Evolutionary conservation across 805 yeast genomes (phyloP).

Genomic region (Yarrowia sp.): DNA sequence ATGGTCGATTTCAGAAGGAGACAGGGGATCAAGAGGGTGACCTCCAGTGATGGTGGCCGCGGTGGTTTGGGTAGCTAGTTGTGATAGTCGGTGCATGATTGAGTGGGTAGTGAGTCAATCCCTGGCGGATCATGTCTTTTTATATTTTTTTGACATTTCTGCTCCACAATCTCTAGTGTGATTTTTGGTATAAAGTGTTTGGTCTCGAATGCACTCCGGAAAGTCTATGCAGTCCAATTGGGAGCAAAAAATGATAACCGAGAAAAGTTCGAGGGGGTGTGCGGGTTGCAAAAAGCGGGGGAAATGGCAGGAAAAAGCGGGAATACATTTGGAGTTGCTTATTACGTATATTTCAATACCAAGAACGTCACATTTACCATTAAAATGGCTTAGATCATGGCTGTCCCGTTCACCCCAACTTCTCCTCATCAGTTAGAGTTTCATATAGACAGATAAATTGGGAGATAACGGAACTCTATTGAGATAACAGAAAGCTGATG

Average conservation of each 20-base stretch:
- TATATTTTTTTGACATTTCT: background rate
- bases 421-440: background rate
- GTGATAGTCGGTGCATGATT: constrained; percentile 17
- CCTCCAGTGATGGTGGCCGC: constrained; percentile 20
- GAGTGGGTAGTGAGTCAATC: background rate
- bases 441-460: constrained; percentile 11
- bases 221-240: constrained; percentile 19
- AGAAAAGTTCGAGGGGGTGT: background rate
- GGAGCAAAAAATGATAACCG: constrained; percentile 37
- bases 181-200: too few species aligned
- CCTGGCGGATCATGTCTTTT: background rate
- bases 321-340: too few species aligned
- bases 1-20: constrained; percentile 25
- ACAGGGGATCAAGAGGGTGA: constrained; percentile 25
- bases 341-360: background rate
- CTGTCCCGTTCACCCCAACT: background rate
- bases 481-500: background rate
- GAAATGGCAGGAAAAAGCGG: too few species aligned
- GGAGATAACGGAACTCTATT: constrained; percentile 18
- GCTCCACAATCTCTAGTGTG: background rate
- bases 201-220: background rate
- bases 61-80: constrained; percentile 17
- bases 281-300: background rate
- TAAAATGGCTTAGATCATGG: too few species aligned
- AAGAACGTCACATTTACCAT: background rate